Evolutionary conservation across 805 yeast genomes (phyloP).

Genomic region (Yamadazyma nakazawae): DNA sequence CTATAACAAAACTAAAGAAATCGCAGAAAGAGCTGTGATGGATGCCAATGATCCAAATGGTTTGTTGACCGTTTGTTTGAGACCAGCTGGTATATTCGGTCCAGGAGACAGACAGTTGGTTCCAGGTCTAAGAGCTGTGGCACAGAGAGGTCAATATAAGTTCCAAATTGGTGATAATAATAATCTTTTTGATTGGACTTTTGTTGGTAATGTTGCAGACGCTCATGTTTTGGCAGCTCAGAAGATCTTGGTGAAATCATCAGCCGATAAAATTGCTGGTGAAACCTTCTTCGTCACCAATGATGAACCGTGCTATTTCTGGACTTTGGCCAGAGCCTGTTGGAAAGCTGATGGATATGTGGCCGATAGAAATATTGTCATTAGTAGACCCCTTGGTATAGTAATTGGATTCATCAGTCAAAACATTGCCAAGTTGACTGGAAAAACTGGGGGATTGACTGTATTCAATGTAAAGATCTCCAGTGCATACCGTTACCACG

Average conservation of each 20-base stretch:
- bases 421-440: slow-evolving; percentile 61
- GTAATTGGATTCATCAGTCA: slow-evolving; percentile 79
- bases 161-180: slow-evolving; percentile 94
- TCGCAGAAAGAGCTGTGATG: slow-evolving; percentile 81
- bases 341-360: slow-evolving; percentile 96
- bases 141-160: slow-evolving; percentile 79
- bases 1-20: slow-evolving; percentile 91
- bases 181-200: slow-evolving; percentile 94
- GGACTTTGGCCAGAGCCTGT: slow-evolving; percentile 94
- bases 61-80: slow-evolving; percentile 75
- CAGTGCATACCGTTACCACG: slow-evolving; percentile 91
- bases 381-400: slow-evolving; percentile 74
- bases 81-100: slow-evolving; percentile 98
- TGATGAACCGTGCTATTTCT: slow-evolving; percentile 91
- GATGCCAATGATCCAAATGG: slow-evolving; percentile 58
- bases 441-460: slow-evolving; percentile 90
- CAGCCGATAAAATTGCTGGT: slow-evolving; percentile 60
- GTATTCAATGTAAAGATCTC: slow-evolving; percentile 92
- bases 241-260: slow-evolving; percentile 51
- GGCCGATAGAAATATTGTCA: slow-evolving; percentile 63
- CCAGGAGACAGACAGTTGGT: slow-evolving; percentile 97
- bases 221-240: slow-evolving; percentile 92
- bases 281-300: slow-evolving; percentile 88
- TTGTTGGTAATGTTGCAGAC: slow-evolving; percentile 97
- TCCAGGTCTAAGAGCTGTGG: slow-evolving; percentile 85